These are phyloP conservation scores for Suillus variegatus DNA, from an alignment of 768 basidiomycete species.

Conservation along the genomic window DNA sequence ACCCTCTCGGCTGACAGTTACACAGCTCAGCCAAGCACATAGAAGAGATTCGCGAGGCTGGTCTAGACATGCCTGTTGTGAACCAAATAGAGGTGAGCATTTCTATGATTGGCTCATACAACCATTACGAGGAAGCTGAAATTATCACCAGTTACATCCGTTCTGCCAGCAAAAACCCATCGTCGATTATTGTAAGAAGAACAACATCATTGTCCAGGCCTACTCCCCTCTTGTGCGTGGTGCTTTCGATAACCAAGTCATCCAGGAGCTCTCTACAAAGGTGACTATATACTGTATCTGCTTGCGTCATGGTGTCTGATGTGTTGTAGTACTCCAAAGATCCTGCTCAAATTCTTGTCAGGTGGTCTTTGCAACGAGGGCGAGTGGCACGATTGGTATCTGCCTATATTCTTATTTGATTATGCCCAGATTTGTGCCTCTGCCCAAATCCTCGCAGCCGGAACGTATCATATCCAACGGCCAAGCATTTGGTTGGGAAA, in stretches of 20 bases:
- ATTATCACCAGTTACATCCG: conserved; percentile 26
- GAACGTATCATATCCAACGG: conserved; percentile 45
- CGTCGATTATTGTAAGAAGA: conserved; percentile 34
- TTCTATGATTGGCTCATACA: not conserved
- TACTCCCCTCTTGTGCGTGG: conserved; percentile 37
- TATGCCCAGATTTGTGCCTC: conserved; percentile 40
- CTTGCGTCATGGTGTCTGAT: not conserved
- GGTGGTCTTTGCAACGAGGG: conserved; percentile 85
- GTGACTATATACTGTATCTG: conserved; percentile 29
- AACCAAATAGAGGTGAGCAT: conserved; percentile 72
- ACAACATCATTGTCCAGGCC: conserved; percentile 41
- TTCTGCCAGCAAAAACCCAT: conserved; percentile 40
- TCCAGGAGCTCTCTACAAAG: conserved; percentile 54
- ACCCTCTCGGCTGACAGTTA: not conserved
- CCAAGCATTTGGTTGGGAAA: conserved; percentile 47
- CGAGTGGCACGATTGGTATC: conserved; percentile 30
- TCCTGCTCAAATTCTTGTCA: conserved; percentile 73
- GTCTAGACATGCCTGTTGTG: conserved; percentile 61
- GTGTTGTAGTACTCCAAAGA: conserved; percentile 49
- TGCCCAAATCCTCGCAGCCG: conserved; percentile 50
- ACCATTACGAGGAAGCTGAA: not conserved
- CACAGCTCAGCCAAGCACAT: conserved; percentile 62
- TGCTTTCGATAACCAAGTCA: conserved; percentile 47
- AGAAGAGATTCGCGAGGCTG: conserved; percentile 64
- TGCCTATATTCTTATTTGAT: not conserved